Base-by-base conservation (phyloP, 2,329 filamentous ascomycete genomes). In the Metarhizium album region DNA sequence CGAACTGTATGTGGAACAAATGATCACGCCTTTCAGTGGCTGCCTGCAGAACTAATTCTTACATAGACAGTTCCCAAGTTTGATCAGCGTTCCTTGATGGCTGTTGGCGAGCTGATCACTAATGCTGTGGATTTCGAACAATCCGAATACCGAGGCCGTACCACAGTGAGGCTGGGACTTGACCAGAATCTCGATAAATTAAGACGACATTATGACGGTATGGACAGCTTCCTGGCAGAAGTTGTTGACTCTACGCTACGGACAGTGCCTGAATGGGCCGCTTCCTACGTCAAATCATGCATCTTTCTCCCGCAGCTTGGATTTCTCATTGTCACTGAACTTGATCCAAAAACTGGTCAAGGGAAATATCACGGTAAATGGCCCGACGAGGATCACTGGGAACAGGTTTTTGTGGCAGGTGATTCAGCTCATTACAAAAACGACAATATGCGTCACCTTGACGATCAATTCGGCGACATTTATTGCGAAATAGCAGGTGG, bases 301-400 rank as follows among this genome's bases (percentile, higher is more conserved):
- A 85, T 93, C 18, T 95, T 93, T 64, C 86, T 95, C 54, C 91
- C 90, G 0, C 90, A 95, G 60, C 79, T 96, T 37, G 93, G 93
- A 0, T 98, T 96, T 62, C 77, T 96, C 37, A 86, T 90, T 2
- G 82, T 85, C 0, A 82, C 95, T 16, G 79, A 89, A 57, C 52
- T 54, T 9, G 59, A 66, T 43, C 54, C 60, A 14, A 64, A 72
- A 1, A 81, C 76, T 2, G 80, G 80, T 0, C 69, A 74, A 45
- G 77, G 79, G 0, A 70, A 78, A 11, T 90, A 84, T 57, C 75
- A 81, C 57, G 87, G 87, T 1, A 71, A 78, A 52, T 73, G 74
- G 0, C 63, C 71, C 3, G 62, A 70, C 1, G 71, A 74, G 16
- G 82, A 82, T 51, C 67, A 68, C 0, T 98, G 91, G 93, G 80